Percentiles rank a stretch among this genome's conserved stretches.
phyloP scores from a whole-genome alignment of 2,329 filamentous ascomycete genomes.

The Verticillium albo-atrum region DNA sequence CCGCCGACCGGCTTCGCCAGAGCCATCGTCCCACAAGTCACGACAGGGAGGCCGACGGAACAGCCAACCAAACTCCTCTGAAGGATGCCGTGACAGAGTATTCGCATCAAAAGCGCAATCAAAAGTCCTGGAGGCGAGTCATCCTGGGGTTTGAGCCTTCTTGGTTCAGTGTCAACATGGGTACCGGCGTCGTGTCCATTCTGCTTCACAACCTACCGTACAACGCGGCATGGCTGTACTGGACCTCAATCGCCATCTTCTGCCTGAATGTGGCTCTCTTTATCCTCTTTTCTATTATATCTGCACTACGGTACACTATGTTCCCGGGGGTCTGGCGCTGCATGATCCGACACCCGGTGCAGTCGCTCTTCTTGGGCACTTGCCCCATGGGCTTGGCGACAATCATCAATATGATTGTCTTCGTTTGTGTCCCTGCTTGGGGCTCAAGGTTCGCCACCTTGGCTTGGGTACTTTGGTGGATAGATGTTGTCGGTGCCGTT shows the following conservation, averaged over 20 bases:
- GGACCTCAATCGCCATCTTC: slow-evolving; percentile 47
- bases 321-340: slow-evolving; percentile 62
- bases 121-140: background rate
- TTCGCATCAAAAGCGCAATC: background rate
- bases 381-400: slow-evolving; percentile 67
- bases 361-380: slow-evolving; percentile 65
- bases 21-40: background rate
- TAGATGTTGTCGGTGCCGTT: slow-evolving; percentile 48
- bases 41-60: background rate
- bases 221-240: slow-evolving; percentile 49
- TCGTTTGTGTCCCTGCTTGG: slow-evolving; percentile 58
- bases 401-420: slow-evolving; percentile 60
- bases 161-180: slow-evolving; percentile 61
- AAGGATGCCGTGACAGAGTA: background rate
- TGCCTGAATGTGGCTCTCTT: slow-evolving; percentile 57
- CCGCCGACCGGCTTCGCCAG: background rate
- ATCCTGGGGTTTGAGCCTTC: slow-evolving; percentile 14
- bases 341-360: slow-evolving; percentile 64
- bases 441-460: slow-evolving; percentile 48
- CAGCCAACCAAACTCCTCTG: background rate
- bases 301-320: slow-evolving; percentile 55
- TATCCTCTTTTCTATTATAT: slow-evolving; percentile 45
- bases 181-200: slow-evolving; percentile 63
- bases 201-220: slow-evolving; percentile 61
- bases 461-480: slow-evolving; percentile 55